Evolutionary conservation across 192 early-diverging fungal genomes (phyloP), one percentile per base, ranked within the genome.

Genomic region (Mortierella hygrophila): DNA sequence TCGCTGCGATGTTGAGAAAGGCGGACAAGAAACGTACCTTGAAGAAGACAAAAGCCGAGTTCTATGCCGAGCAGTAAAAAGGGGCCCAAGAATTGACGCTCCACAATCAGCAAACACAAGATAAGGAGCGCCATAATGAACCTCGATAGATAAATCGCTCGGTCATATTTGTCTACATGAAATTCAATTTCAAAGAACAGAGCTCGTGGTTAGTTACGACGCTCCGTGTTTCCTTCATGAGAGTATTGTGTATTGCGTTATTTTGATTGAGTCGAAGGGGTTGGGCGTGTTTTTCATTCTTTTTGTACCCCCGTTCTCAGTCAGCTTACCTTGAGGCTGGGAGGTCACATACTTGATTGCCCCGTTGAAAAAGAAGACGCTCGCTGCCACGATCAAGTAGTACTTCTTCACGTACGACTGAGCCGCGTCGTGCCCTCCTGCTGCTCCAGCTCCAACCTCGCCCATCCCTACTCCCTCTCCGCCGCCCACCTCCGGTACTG

Each of bases 261-360:
- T 32, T 32, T 32, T 4, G 9, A 65, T 15, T 35, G 60, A 26
- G 57, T 60, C 10, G n/a, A 60, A 57, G 57, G 60, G 60, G 13
- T 23, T 57, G 15, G 60, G 60, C n/a, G 29, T 29, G 29, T 60
- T 9, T 57, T 60, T n/a, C 0, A n/a, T 60, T 37, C 38, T 4
- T 40, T 18, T n/a, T 20, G 9, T 46, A 46, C 44, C 49, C 11
- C n/a, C 49, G 2, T 68, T 47, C 44, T 46, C 10, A 46, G 44
- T 80, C 21, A 35, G 63, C 42, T 78, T 78, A 83, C 82, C 76
- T 78, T 76, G 72, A 23, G 82, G 77, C 37, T 72, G 68, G 29
- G 77, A 83, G 8, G 82, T 83, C 1, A 83, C 76, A 74, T 42
- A 83, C 37, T 83, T 83, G 72, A 83, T 78, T 63, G 82, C 37